Base-by-base conservation (phyloP, 176 grass and related monocot species). In the Elaeis guineensis region DNA sequence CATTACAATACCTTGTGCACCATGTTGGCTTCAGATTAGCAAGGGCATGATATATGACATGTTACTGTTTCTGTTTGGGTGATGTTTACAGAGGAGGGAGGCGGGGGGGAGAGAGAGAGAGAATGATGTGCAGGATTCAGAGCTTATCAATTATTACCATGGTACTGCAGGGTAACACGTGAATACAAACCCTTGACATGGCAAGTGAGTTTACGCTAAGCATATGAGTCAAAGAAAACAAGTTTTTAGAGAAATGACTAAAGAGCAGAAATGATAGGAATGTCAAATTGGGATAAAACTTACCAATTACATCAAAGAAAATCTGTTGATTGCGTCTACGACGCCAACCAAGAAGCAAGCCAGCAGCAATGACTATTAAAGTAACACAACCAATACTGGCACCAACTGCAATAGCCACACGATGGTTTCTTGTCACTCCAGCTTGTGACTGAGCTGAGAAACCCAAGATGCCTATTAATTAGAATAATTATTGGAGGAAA, bases 291-390 rank as follows among this genome's bases (percentile, higher is more conserved):
- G 21, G 54, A 52, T 65, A 5, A 52, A 50, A 25, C 55, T 82
- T 73, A 95, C 91, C 91, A 26, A 90, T 81, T 61, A 84, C 54
- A 68, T 87, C 69, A 64, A 77, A 89, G 67, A 96, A 96, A 17
- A 90, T 69, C n/a, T 79, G 91, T 50, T 77, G 72, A 17, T 88
- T 97, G 63, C 49, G 72, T 69, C n/a, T 79, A 39, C 72, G 72
- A 19, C 50, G 58, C n/a, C 39, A 77, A 58, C 49, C 49, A 72
- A 73, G 30, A 73, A 84, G 9, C 35, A 58, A 9, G 51, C 64
- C n/a, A 39, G 76, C 48, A 55, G 21, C 62, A 21, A 59, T 12
- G 2, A 66, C 35, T 17, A 82, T 3, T 18, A 74, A 52, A 62
- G 28, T 25, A 67, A 85, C 16, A n/a, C 14, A 59, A 55, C 58